Conservation (phyloP, 257 asterid genomes). For the Solanum chilense region DNA sequence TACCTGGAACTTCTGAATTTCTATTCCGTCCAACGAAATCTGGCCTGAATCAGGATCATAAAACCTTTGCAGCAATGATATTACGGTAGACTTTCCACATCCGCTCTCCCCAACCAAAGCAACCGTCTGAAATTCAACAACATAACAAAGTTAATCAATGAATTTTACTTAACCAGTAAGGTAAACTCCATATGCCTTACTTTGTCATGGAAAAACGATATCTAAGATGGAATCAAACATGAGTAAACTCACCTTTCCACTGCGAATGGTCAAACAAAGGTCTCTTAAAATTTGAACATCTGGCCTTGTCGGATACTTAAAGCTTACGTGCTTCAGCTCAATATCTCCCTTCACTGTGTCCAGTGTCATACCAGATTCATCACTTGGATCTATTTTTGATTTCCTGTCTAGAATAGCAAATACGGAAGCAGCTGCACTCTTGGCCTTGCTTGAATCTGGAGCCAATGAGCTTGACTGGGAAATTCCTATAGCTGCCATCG, state of each 20-base stretch:
- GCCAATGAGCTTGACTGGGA: conserved; percentile 83
- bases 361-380: conserved; percentile 60
- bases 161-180: background rate
- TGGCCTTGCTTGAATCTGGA: conserved; percentile 84
- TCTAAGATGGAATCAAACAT: background rate
- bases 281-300: conserved; percentile 58
- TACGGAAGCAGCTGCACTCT: conserved; percentile 63
- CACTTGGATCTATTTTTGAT: conserved; percentile 70
- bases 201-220: background rate
- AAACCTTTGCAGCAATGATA: conserved; percentile 68
- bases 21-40: conserved; percentile 60
- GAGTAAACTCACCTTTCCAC: conserved; percentile 53
- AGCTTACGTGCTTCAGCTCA: conserved; percentile 54
- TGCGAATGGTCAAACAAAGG: conserved; percentile 49
- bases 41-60: conserved; percentile 71
- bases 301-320: conserved; percentile 79
- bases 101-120: conserved; percentile 97
- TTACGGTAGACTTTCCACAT: conserved; percentile 85
- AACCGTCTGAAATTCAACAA: conserved; percentile 40
- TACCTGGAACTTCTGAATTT: conserved; percentile 58
- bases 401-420: conserved; percentile 60
- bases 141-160: background rate
- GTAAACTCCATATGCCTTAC: background rate
- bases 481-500: conserved; percentile 77
- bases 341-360: conserved; percentile 74